Evolutionary conservation across 169 alveolate species (phyloP), one percentile per base, ranked within the genome.

Genomic region (Perkinsus olseni): DNA sequence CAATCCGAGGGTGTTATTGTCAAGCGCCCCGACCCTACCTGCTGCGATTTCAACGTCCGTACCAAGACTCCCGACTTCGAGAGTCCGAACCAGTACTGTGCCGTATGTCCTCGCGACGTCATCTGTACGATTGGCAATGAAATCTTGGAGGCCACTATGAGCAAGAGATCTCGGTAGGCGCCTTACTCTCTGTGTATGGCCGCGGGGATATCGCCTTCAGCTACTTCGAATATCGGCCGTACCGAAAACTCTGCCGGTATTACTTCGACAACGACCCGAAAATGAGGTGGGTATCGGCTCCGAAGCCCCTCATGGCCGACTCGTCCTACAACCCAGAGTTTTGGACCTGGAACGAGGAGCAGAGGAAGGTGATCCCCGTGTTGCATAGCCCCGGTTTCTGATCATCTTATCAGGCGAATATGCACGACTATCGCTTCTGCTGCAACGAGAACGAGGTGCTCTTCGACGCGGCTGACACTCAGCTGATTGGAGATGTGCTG

Each of bases 1-100:
- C 74, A 91, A n/a, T 48, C 74, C 0, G 93, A 91, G 39, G 93
- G 93, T 10, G 93, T 91, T 4, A 91, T 40, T n/a, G 93, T 91
- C 74, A 91, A 36, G 74, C 74, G 93, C 36, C 93, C 93, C 34
- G 93, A 91, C 74, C 38, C 39, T 0, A 6, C 34, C 0, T 39
- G 48, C 38, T 91, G 93, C 74, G 62, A 91, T 38, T 91, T 91
- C 74, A 91, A 91, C 74, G 74, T 45, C 48, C 82, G 38, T 20
- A 91, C 93, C 28, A 91, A 91, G 38, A 91, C 93, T 17, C 93
- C 93, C 24, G 93, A 91, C n/a, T 91, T 91, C 39, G 93, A 91
- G 93, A 39, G 82, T 13, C 93, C 93, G 36, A 91, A 91, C 39
- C 93, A 91, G 74, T 91, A 91, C 93, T 91, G 93, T n/a, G 93